Percentiles rank a stretch among this genome's conserved stretches.
Conservation (phyloP, 768 basidiomycete genomes). For the Crassisporium funariophilum region DNA sequence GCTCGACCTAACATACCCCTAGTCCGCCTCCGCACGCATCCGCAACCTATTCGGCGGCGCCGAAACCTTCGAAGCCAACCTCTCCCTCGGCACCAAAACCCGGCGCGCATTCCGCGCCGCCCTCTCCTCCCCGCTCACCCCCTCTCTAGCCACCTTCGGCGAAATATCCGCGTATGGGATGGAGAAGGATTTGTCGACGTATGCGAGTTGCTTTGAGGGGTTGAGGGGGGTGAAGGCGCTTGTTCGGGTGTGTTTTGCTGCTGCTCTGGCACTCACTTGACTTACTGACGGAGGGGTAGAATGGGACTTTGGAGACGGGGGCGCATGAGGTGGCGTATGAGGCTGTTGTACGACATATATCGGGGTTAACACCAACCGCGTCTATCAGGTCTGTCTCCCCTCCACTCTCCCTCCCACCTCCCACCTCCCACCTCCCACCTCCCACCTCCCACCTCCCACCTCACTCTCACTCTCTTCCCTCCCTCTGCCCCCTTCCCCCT, state of each 20-base stretch:
- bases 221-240: constrained; percentile 65
- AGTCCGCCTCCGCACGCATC: constrained; percentile 79
- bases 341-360: constrained; percentile 74
- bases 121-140: constrained; percentile 60
- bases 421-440: no score
- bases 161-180: constrained; percentile 72
- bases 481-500: no score
- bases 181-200: constrained; percentile 80
- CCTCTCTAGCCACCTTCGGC: constrained; percentile 65
- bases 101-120: constrained; percentile 78
- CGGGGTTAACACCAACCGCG: constrained; percentile 70
- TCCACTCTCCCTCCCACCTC: no score
- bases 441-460: no score
- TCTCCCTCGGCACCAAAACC: constrained; percentile 87
- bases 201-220: constrained; percentile 70
- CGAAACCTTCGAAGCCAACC: constrained; percentile 81
- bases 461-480: no score
- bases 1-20: background rate
- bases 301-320: constrained; percentile 38
- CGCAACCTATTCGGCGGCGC: constrained; percentile 92
- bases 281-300: constrained; percentile 34
- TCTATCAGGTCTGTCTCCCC: constrained; percentile 68
- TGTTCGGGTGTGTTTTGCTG: constrained; percentile 63
- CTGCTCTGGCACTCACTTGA: constrained; percentile 1
- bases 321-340: constrained; percentile 87